Evolutionary conservation across 345 rosid species (phyloP), one percentile per base, ranked within the genome.

Genomic region (Sisymbrium irio): DNA sequence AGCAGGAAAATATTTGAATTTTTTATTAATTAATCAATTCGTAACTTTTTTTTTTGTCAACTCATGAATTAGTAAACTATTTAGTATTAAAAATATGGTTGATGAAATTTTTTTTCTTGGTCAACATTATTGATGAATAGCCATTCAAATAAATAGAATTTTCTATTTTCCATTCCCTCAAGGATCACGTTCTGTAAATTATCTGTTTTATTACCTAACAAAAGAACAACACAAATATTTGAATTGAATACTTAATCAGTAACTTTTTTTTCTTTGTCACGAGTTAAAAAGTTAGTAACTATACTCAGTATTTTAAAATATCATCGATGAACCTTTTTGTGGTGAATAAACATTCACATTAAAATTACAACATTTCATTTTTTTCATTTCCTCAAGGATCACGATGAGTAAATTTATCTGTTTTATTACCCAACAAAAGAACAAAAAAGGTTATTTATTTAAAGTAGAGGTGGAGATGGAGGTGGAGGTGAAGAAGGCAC

Each of bases 401-500:
- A 55, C 18, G 71, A 54, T 73, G 77, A 42, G 46, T 64, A 54
- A 44, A 32, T 35, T 6, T 25, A 37, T 36, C 15, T 37, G 35
- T 32, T 76, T 68, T 68, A 25, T 30, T 10, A 76, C 58, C 70
- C 30, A 67, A 19, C 46, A 49, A 76, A 53, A 56, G 33, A 17
- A 51, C 15, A 25, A 49, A 69, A 41, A 33, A 61, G 14, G n/a
- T 22, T 51, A 68, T 65, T 22, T 51, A 68, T 65, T 58, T 14
- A 50, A 60, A 53, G 28, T 60, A 27, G 71, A 69, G 65, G 73
- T 67, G n/a, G 54, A 19, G 62, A 70, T 65, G 86, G 82, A 77
- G 75, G 75, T 67, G 86, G 82, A 77, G 75, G 75, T 67, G 50
- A 85, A 70, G 75, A 65, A 78, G 6, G 82, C 89, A 82, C 89